These are phyloP conservation scores for Pisolithus albus DNA, from an alignment of 768 basidiomycete genomes.

Conservation along the genomic window DNA sequence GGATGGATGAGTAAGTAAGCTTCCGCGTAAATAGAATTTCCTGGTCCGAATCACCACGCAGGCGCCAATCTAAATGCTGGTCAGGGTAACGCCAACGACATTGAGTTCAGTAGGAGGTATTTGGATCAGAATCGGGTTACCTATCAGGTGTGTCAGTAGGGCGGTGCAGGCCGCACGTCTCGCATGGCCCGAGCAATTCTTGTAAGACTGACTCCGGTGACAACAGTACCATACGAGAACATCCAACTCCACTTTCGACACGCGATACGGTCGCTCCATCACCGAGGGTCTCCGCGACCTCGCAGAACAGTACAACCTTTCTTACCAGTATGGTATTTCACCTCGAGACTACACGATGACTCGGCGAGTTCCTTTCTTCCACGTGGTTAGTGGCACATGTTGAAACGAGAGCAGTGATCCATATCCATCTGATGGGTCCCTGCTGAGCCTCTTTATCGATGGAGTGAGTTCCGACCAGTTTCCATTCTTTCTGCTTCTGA, in stretches of 20 bases:
- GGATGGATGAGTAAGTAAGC: slow-evolving; percentile 56
- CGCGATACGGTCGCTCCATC: slow-evolving; percentile 41
- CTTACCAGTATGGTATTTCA: slow-evolving; percentile 53
- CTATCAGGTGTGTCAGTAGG: slow-evolving; percentile 44
- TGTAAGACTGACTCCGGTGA: neutral
- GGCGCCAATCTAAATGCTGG: slow-evolving; percentile 42
- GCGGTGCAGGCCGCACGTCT: neutral
- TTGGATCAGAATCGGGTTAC: slow-evolving; percentile 75
- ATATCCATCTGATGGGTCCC: slow-evolving; percentile 50
- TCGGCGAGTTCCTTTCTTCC: slow-evolving; percentile 31
- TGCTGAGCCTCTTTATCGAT: slow-evolving; percentile 49
- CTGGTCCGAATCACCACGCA: slow-evolving; percentile 11
- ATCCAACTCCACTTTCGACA: slow-evolving; percentile 49
- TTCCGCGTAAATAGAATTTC: neutral
- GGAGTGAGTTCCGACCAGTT: slow-evolving; percentile 23
- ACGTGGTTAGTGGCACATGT: neutral
- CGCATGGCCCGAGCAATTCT: neutral
- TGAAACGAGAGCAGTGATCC: slow-evolving; percentile 20
- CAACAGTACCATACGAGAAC: slow-evolving; percentile 53
- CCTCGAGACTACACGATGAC: slow-evolving; percentile 64
- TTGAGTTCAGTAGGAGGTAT: slow-evolving; percentile 66
- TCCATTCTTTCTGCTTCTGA: neutral
- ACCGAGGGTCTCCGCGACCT: slow-evolving; percentile 46
- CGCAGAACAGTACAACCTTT: slow-evolving; percentile 51
- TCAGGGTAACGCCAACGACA: slow-evolving; percentile 36